phyloP scores from a whole-genome alignment of 2,329 filamentous ascomycete species.

The Lachnellula suecica region DNA sequence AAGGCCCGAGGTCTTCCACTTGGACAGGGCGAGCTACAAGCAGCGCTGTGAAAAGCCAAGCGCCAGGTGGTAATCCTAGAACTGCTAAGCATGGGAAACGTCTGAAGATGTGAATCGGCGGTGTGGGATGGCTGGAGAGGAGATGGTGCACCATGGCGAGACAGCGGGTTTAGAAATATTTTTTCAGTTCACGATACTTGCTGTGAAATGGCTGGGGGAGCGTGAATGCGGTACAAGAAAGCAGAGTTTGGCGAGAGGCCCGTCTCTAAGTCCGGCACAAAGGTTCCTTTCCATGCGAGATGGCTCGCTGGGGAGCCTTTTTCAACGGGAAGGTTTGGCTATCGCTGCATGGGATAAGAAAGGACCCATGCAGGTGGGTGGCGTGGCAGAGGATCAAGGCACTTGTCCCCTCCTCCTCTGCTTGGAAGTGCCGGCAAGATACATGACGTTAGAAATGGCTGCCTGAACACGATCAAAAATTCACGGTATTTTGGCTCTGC shows the following conservation, averaged over 20 bases:
- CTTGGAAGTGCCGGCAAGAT: not conserved
- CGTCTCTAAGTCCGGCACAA: constrained; percentile 14
- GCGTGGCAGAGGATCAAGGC: constrained; percentile 6
- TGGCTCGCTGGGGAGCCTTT: not conserved
- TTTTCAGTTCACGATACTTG: constrained; percentile 12
- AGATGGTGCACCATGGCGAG: constrained; percentile 19
- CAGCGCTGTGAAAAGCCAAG: not conserved
- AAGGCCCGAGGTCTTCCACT: not conserved
- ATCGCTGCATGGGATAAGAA: constrained; percentile 10
- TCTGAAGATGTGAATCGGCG: constrained; percentile 11
- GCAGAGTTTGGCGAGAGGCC: not conserved
- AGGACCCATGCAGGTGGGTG: constrained; percentile 9
- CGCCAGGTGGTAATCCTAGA: not conserved
- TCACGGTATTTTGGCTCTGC: constrained; percentile 3
- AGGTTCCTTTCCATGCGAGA: constrained; percentile 20
- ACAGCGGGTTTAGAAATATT: constrained; percentile 16
- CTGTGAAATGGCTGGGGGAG: constrained; percentile 15
- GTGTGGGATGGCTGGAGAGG: constrained; percentile 20
- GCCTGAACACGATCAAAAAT: constrained; percentile 3
- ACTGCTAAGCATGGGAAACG: constrained; percentile 1
- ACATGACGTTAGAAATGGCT: constrained; percentile 13
- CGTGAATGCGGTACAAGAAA: constrained; percentile 18
- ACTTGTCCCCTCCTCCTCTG: too few relatives aligned
- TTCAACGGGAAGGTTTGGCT: constrained; percentile 2
- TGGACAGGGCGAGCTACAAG: not conserved